Base-by-base conservation (phyloP, 345 rosid genomes). In the Ricinus communis region DNA sequence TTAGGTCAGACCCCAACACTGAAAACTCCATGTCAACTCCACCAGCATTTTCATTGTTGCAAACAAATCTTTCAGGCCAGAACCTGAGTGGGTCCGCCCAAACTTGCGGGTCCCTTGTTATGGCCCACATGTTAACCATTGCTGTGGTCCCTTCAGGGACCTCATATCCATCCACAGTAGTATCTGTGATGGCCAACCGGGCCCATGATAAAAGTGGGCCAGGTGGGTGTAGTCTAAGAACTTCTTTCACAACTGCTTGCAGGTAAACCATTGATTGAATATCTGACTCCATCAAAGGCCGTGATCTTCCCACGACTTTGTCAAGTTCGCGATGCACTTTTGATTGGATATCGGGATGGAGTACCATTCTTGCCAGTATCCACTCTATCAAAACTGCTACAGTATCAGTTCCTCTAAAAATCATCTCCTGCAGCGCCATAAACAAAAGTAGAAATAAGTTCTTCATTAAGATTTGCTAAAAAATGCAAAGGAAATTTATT, bases 111-210 rank as follows among this genome's bases (percentile, higher is more conserved):
- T 86, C 87, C 77, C 85, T 15, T 19, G 74, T 71, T 71, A 86
- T 86, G 80, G 88, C 90, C 90, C 90, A 86, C 84, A 86, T 86
- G 71, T 86, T 86, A 24, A 86, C 88, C 85, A 86, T 86, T 0
- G 88, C 85, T 1, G 80, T 79, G 43, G 90, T 82, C 56, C 86
- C 86, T 7, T 74, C 73, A 0, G 90, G 88, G 67, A 86, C 84
- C 2, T 69, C 74, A 70, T 77, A 59, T 19, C 82, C 77, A n/a
- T 79, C 85, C 3, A 84, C 68, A 7, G 30, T 51, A 5, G 88
- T 77, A 62, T 86, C 86, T 13, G 57, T 55, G 64, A 74, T 71
- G 9, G 90, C 82, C 18, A 82, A 43, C 8, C 87, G 85, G 72
- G 88, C 86, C 90, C 90, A 86, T 0, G 90, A 86, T 8, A 86